Conservation (phyloP, 768 basidiomycete species). For the Russula ochroleuca region DNA sequence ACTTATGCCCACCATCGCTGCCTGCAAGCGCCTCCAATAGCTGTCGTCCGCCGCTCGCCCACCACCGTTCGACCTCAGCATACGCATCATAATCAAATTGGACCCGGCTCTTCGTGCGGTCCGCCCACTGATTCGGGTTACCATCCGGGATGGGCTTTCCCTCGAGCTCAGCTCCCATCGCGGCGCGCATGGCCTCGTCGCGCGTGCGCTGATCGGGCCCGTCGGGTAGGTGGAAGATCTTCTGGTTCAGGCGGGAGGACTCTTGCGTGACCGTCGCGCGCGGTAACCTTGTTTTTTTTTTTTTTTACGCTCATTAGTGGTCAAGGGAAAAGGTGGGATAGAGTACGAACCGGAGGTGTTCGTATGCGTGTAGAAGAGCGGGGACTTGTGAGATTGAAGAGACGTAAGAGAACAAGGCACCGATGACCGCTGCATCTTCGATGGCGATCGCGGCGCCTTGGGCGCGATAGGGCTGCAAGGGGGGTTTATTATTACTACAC, state of each 20-base stretch:
- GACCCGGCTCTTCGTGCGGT: slow-evolving; percentile 43
- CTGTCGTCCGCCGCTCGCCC: slow-evolving; percentile 36
- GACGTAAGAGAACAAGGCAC: slow-evolving; percentile 47
- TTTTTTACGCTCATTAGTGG: no score
- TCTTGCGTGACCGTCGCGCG: slow-evolving; percentile 49
- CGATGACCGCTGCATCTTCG: slow-evolving; percentile 49
- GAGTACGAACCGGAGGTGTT: slow-evolving; percentile 41
- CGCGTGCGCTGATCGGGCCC: slow-evolving; percentile 49
- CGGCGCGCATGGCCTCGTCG: slow-evolving; percentile 47
- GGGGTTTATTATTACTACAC: no score
- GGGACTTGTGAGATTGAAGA: slow-evolving; percentile 41
- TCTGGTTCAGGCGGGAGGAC: slow-evolving; percentile 47
- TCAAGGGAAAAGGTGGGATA: not conserved
- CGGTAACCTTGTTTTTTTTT: slow-evolving; percentile 30
- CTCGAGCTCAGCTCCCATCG: slow-evolving; percentile 42
- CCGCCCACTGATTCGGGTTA: slow-evolving; percentile 57
- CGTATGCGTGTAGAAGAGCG: slow-evolving; percentile 48
- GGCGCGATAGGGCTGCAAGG: slow-evolving; percentile 40
- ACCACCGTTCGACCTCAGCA: slow-evolving; percentile 48
- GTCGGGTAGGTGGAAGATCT: slow-evolving; percentile 53
- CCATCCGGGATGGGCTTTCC: slow-evolving; percentile 31
- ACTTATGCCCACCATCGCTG: not conserved
- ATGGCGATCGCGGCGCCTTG: slow-evolving; percentile 46
- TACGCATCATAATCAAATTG: slow-evolving; percentile 58
- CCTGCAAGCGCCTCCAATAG: slow-evolving; percentile 10